Evolutionary conservation across 345 rosid species (phyloP).

Genomic region (Microcos paniculata): DNA sequence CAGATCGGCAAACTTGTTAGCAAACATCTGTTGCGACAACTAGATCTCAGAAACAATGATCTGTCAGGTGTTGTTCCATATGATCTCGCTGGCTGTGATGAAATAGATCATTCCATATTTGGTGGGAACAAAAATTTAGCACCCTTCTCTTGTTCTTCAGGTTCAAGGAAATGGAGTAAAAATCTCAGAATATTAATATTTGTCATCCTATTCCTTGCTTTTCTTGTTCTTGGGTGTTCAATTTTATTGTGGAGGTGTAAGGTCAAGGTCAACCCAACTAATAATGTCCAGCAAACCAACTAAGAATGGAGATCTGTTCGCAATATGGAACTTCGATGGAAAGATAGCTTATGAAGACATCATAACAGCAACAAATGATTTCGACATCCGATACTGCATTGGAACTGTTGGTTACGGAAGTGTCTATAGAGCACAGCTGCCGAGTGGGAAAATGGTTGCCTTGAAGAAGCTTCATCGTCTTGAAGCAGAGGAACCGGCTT

Average conservation of each 20-base stretch:
- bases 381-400: conserved; percentile 10
- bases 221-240: too few relatives aligned
- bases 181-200: too few relatives aligned
- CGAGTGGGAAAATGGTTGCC: neutral
- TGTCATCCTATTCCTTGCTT: too few relatives aligned
- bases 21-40: too few relatives aligned
- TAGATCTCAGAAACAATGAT: neutral
- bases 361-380: conserved; percentile 4
- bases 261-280: too few relatives aligned
- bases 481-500: conserved; percentile 10
- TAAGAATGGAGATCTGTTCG: neutral
- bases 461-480: conserved; percentile 12
- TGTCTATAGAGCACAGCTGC: conserved; percentile 8
- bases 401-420: conserved; percentile 13
- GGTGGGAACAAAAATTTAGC: neutral
- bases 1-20: neutral
- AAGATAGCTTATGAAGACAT: conserved; percentile 2
- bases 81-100: neutral
- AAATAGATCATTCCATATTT: neutral
- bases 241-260: too few relatives aligned
- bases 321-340: conserved; percentile 14
- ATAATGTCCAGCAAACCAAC: too few relatives aligned
- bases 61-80: neutral
- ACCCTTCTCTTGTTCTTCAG: neutral
- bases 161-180: too few relatives aligned